Base-by-base conservation (phyloP, 1,139 yeast genomes). In the Blastobotrys aristatus region DNA sequence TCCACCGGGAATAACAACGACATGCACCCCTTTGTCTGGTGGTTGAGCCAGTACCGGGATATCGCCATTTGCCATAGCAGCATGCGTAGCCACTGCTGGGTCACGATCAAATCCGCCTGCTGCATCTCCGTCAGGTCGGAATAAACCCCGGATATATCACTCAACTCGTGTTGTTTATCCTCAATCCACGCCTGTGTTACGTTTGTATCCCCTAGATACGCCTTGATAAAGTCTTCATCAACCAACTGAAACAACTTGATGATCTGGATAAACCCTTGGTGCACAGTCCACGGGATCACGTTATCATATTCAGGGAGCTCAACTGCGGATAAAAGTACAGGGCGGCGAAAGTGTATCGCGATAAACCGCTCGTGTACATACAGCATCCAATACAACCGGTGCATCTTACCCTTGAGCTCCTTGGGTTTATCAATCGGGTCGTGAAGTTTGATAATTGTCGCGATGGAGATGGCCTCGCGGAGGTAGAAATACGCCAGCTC, bases 31-130 rank as follows among this genome's bases (percentile, higher is more conserved):
- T 40, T 46, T 3, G 16, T 16, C 18, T 37, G 40, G 17, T 21
- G 16, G 18, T 21, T 24, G 13, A 54, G 36, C 43, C 52, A 43
- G 30, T 50, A 53, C 29, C 53, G 48, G n/a, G 53, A 48, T 51
- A 54, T 47, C 16, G 57, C 53, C 55, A 55, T 53, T 37, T 55
- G 54, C 58, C 58, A 55, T n/a, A 55, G 51, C 35, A 55, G 44
- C 51, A 55, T 51, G 10, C 52, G 44, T 37, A 55, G 48, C 58
- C 58, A 55, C 40, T 53, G 56, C 41, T 54, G 57, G 4, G 56
- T 54, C 14, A 55, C 51, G 6, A 53, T 50, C 22, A 52, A 41
- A 31, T 55, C 58, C 1, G 50, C 58, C 34, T 49, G 52, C 40
- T 54, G 57, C 55, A 51, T 51, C 33, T 53, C 57, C 4, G 54